A percentile compares a stretch with the other conserved stretches of the same genome.
These are phyloP conservation scores for Hypomyces rosellus DNA, from an alignment of 2,329 filamentous ascomycete species.

Conservation along the genomic window DNA sequence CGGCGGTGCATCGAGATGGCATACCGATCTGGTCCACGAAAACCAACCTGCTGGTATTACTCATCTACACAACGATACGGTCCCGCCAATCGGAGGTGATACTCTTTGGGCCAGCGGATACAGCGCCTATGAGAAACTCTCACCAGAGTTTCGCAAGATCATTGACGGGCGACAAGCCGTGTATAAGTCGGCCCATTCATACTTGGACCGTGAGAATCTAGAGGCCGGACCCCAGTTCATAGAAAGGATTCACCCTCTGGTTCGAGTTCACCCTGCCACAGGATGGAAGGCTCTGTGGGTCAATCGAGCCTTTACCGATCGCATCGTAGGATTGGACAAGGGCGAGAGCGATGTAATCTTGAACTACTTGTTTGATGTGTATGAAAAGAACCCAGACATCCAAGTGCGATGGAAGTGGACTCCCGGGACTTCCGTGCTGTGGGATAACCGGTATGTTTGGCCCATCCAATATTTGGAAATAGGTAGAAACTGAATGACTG, in stretches of 20 bases:
- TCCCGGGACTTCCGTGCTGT: slow-evolving; percentile 57
- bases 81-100: slow-evolving; percentile 60
- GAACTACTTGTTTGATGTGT: slow-evolving; percentile 61
- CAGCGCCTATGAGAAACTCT: slow-evolving; percentile 66
- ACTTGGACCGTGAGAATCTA: slow-evolving; percentile 58
- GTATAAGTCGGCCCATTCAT: slow-evolving; percentile 59
- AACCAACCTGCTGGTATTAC: slow-evolving; percentile 64
- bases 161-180: slow-evolving; percentile 62
- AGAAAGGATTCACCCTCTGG: slow-evolving; percentile 62
- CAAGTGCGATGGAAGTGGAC: slow-evolving; percentile 69
- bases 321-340: slow-evolving; percentile 63
- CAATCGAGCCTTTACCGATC: slow-evolving; percentile 61
- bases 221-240: slow-evolving; percentile 56
- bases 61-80: slow-evolving; percentile 62
- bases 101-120: slow-evolving; percentile 69
- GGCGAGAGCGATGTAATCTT: slow-evolving; percentile 64
- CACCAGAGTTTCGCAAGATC: slow-evolving; percentile 61
- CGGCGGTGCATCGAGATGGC: slow-evolving; percentile 63
- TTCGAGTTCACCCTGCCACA: slow-evolving; percentile 64
- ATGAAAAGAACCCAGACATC: slow-evolving; percentile 64
- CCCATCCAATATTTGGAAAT: neutral
- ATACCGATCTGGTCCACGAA: slow-evolving; percentile 66
- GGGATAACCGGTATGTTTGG: slow-evolving; percentile 56
- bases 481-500: too few species aligned
- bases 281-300: slow-evolving; percentile 71